Percentiles rank a stretch among this genome's conserved stretches.
Evolutionary conservation across 2,329 filamentous ascomycete species (phyloP).

Genomic region (Neurospora sp.): DNA sequence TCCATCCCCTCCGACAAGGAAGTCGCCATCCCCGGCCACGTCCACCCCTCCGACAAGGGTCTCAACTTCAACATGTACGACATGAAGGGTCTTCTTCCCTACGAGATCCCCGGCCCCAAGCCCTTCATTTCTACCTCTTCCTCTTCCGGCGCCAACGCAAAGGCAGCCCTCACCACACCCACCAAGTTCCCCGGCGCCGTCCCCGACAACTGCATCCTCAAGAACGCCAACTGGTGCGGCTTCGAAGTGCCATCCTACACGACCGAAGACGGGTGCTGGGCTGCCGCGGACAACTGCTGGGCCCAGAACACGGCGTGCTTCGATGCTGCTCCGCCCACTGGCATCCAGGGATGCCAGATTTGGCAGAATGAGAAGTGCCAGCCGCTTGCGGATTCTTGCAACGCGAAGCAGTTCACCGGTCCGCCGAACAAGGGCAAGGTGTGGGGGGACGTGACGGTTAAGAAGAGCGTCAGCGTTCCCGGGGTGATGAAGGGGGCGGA

Average conservation of each 20-base stretch:
- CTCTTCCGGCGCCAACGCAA: background rate
- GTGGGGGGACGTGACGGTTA: background rate
- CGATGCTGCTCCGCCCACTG: conserved; percentile 45
- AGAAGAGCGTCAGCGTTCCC: conserved; percentile 1
- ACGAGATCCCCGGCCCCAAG: conserved; percentile 47
- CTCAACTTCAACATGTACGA: conserved; percentile 58
- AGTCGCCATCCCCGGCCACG: conserved; percentile 58
- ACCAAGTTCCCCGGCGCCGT: conserved; percentile 34
- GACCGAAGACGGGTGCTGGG: conserved; percentile 50
- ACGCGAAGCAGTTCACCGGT: conserved; percentile 32
- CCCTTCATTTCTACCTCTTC: conserved; percentile 33
- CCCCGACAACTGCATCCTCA: conserved; percentile 46
- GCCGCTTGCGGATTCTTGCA: conserved; percentile 33
- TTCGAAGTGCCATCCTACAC: conserved; percentile 48
- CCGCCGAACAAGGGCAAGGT: conserved; percentile 32
- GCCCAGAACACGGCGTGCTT: conserved; percentile 51
- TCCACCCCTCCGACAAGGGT: conserved; percentile 41
- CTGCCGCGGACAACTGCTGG: conserved; percentile 45
- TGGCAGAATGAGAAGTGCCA: conserved; percentile 54
- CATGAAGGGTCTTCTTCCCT: conserved; percentile 33
- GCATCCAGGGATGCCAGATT: conserved; percentile 45
- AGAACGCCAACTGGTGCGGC: conserved; percentile 66
- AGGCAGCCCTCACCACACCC: conserved; percentile 6
- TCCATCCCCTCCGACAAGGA: conserved; percentile 36
- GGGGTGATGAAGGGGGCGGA: background rate